Percentiles rank a stretch among this genome's conserved stretches.
Evolutionary conservation across 2,329 filamentous ascomycete genomes (phyloP).

Genomic region (Fusarium metavorans): DNA sequence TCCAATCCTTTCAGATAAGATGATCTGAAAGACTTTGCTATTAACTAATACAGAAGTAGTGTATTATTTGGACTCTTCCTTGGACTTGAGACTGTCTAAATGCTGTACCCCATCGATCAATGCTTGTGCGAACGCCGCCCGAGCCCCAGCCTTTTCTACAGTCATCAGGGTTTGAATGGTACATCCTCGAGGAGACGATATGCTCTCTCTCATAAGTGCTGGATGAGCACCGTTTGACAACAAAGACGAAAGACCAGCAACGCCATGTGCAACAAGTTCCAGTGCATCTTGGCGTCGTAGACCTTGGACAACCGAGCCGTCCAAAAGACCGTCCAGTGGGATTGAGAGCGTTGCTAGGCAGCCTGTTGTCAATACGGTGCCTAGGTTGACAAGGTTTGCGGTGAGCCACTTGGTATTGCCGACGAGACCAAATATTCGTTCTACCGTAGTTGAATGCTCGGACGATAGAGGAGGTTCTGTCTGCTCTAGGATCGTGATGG

Average conservation of each 20-base stretch:
- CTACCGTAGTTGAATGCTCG: not conserved
- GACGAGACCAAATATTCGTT: not conserved
- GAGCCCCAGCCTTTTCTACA: not conserved
- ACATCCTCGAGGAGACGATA: not conserved
- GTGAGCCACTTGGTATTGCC: not conserved
- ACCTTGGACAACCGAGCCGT: not conserved
- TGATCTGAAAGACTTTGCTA: not conserved
- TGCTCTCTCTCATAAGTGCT: not conserved
- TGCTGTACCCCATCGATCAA: not conserved
- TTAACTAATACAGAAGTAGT: not conserved
- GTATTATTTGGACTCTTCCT: not conserved
- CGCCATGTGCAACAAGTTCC: not conserved
- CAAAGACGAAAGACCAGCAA: not conserved
- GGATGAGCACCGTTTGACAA: not conserved
- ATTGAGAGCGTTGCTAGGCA: not conserved
- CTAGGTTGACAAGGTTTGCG: not conserved
- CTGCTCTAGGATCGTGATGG: not conserved
- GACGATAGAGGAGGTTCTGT: not conserved
- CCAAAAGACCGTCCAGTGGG: not conserved
- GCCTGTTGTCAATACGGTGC: not conserved
- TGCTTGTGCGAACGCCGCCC: not conserved
- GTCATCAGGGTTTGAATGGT: not conserved
- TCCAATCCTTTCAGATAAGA: not conserved
- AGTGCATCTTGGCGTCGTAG: not conserved
- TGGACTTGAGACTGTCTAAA: not conserved